A percentile compares a stretch with the other conserved stretches of the same genome.
These are phyloP conservation scores for Warburgia ugandensis DNA, from an alignment of 164 flowering plant genomes.

Conservation along the genomic window DNA sequence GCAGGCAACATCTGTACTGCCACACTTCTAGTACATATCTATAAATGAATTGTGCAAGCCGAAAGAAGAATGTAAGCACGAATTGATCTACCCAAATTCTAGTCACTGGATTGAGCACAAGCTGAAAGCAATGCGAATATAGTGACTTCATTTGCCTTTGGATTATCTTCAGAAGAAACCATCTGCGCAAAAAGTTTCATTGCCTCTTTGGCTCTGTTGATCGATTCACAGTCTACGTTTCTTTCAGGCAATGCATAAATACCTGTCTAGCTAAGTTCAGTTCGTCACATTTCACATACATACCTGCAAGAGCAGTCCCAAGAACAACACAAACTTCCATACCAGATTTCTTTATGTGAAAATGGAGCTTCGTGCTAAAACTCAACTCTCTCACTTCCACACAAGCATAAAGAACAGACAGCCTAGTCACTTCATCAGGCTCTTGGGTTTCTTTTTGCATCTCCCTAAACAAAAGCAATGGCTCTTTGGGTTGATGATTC, in stretches of 20 bases:
- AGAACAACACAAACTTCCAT: slow-evolving; percentile 5
- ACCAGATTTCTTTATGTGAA: slow-evolving; percentile 1
- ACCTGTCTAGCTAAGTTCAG: slow-evolving; percentile 2
- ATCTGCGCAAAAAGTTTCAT: slow-evolving; percentile 27
- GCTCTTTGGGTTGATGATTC: slow-evolving; percentile 1
- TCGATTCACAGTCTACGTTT: slow-evolving; percentile 10
- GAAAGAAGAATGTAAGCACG: slow-evolving; percentile 44
- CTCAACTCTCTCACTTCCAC: slow-evolving; percentile 7
- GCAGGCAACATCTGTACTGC: slow-evolving; percentile 9
- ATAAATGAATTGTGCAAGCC: background rate
- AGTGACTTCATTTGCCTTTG: slow-evolving; percentile 23
- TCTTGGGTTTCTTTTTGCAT: slow-evolving; percentile 7
- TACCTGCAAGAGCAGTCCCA: slow-evolving; percentile 9
- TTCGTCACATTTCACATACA: slow-evolving; percentile 9
- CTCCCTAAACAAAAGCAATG: slow-evolving; percentile 4
- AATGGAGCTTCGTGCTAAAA: slow-evolving; percentile 11
- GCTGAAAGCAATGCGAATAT: slow-evolving; percentile 26
- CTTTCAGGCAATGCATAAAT: slow-evolving; percentile 3
- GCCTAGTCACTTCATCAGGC: slow-evolving; percentile 16
- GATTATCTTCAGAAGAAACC: slow-evolving; percentile 21
- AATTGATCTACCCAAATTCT: slow-evolving; percentile 22
- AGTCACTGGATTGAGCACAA: slow-evolving; percentile 20
- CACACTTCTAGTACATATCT: slow-evolving; percentile 1
- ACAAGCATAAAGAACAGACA: slow-evolving; percentile 7
- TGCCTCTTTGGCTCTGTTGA: slow-evolving; percentile 20